phyloP scores from a whole-genome alignment of 2,329 filamentous ascomycete species.

The Metarhizium guizhouense region DNA sequence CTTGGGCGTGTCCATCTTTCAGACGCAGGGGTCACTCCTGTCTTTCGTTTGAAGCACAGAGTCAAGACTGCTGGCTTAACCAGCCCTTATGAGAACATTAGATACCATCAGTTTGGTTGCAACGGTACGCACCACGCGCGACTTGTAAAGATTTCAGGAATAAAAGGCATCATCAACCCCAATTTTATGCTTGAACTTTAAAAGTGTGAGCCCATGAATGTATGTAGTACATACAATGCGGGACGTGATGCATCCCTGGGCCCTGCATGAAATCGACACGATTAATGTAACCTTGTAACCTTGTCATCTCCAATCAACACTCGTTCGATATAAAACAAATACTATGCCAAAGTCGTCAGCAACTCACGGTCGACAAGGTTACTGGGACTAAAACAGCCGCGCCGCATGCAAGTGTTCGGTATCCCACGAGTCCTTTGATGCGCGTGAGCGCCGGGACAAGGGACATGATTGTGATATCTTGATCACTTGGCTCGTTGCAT shows the following conservation, averaged over 20 bases:
- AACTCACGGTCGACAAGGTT: not conserved
- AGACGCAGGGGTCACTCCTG: not conserved
- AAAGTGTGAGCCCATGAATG: no score
- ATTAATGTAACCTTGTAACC: not conserved
- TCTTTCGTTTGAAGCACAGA: not conserved
- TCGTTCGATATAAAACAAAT: no score
- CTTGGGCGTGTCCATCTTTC: not conserved
- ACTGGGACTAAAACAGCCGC: not conserved
- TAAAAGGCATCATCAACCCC: not conserved
- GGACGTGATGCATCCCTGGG: no score
- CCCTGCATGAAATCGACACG: no score
- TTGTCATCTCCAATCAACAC: not conserved
- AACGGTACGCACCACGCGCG: not conserved
- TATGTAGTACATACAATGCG: no score
- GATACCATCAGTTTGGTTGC: conserved; percentile 1
- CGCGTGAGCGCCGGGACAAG: not conserved
- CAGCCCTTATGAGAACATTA: not conserved
- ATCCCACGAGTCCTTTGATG: no score
- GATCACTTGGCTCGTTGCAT: not conserved
- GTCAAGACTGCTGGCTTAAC: not conserved
- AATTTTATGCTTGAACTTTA: not conserved
- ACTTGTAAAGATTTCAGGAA: not conserved
- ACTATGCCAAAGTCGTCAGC: not conserved
- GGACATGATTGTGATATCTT: not conserved
- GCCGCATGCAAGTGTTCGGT: no score